These are phyloP conservation scores for Beta corolliflora DNA, from an alignment of 179 eudicot genomes.

Conservation along the genomic window DNA sequence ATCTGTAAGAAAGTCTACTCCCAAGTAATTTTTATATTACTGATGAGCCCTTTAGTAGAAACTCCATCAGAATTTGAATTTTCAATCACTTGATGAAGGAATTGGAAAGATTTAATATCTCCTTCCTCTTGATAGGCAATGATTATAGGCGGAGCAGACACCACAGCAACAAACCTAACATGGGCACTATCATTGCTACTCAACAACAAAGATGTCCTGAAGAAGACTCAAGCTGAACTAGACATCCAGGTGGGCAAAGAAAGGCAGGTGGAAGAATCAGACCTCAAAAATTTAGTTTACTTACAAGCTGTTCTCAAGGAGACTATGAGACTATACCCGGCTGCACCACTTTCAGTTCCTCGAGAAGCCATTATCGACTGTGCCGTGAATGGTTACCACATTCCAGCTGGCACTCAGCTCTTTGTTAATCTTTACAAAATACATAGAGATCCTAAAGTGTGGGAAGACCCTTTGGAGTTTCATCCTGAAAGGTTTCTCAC, in stretches of 20 bases:
- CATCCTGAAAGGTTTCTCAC: slow-evolving; percentile 5
- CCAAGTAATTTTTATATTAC: too few relatives aligned
- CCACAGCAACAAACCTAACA: slow-evolving; percentile 17
- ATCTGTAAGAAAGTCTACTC: too few relatives aligned
- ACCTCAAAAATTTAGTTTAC: slow-evolving; percentile 20
- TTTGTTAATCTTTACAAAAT: slow-evolving; percentile 23
- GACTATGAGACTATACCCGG: slow-evolving; percentile 25
- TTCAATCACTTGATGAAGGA: background rate
- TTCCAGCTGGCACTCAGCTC: slow-evolving; percentile 18
- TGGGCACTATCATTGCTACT: slow-evolving; percentile 26
- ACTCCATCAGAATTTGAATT: background rate
- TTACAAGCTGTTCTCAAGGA: slow-evolving; percentile 27
- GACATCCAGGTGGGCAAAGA: slow-evolving; percentile 20
- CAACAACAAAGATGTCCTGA: slow-evolving; percentile 15
- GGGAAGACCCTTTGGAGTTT: slow-evolving; percentile 6
- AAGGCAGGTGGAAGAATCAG: slow-evolving; percentile 15
- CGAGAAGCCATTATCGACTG: slow-evolving; percentile 27
- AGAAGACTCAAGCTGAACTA: slow-evolving; percentile 15
- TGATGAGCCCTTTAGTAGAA: background rate
- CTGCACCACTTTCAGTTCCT: background rate
- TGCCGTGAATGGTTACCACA: slow-evolving; percentile 23
- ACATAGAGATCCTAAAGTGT: slow-evolving; percentile 8
- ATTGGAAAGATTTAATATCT: too few relatives aligned
- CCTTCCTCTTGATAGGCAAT: background rate
- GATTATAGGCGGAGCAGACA: slow-evolving; percentile 6